A percentile compares a stretch with the other conserved stretches of the same genome.
Evolutionary conservation across 768 basidiomycete genomes (phyloP).

Genomic region (Tulasnella sp.): DNA sequence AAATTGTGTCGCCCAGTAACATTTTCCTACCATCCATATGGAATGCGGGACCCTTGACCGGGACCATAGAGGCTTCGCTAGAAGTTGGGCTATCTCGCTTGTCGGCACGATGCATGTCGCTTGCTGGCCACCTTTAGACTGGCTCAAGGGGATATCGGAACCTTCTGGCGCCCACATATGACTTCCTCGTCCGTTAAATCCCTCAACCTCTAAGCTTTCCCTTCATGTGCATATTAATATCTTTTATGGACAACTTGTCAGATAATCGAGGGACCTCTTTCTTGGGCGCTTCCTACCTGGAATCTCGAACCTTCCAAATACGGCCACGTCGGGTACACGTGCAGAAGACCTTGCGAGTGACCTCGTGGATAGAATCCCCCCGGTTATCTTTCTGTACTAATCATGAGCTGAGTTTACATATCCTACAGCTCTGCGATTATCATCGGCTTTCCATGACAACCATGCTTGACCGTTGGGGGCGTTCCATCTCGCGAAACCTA

Average conservation of each 20-base stretch:
- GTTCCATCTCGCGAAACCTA: neutral
- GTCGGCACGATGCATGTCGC: too few species aligned
- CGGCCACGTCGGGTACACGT: neutral
- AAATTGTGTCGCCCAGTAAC: neutral
- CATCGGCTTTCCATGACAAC: neutral
- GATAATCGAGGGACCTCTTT: too few species aligned
- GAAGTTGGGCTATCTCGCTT: too few species aligned
- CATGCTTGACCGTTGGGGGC: neutral
- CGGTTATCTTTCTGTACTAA: neutral
- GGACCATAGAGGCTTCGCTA: neutral
- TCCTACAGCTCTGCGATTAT: neutral
- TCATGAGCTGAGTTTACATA: neutral
- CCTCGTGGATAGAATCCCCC: neutral
- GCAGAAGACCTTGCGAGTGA: too few species aligned
- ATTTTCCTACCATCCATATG: neutral
- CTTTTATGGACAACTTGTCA: neutral
- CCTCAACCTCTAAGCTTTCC: neutral
- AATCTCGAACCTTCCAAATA: neutral
- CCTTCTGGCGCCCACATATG: neutral
- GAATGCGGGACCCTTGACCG: neutral
- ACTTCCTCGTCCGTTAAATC: neutral
- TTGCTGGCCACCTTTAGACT: too few species aligned
- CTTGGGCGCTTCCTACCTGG: neutral
- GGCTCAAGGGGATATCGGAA: too few species aligned
- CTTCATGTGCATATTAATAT: neutral